These are phyloP conservation scores for Pichia sp. DNA, from an alignment of 1,139 yeast species.

Conservation along the genomic window DNA sequence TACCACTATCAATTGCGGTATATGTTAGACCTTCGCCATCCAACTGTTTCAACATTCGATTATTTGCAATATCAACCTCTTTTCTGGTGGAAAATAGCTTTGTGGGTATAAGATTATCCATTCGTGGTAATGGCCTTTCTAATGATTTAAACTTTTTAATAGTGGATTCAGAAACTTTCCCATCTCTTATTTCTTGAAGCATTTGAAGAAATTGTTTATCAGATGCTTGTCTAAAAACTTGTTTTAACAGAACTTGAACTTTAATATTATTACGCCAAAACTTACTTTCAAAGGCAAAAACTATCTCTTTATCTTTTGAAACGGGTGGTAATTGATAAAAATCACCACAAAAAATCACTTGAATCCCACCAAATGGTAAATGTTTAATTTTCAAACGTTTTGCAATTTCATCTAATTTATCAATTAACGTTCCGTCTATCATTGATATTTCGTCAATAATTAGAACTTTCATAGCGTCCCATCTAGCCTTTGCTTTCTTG, in stretches of 20 bases:
- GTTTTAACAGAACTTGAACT: slow-evolving; percentile 61
- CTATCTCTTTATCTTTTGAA: slow-evolving; percentile 32
- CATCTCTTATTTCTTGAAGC: slow-evolving; percentile 83
- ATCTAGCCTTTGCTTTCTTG: slow-evolving; percentile 47
- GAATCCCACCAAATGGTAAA: slow-evolving; percentile 84
- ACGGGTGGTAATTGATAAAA: slow-evolving; percentile 92
- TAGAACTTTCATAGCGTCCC: slow-evolving; percentile 59
- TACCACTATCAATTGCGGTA: slow-evolving; percentile 60
- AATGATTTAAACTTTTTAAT: slow-evolving; percentile 49
- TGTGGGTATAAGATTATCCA: slow-evolving; percentile 78
- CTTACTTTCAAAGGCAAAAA: slow-evolving; percentile 72
- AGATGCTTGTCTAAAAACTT: slow-evolving; percentile 89
- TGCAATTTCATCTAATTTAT: slow-evolving; percentile 64
- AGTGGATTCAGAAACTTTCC: slow-evolving; percentile 53
- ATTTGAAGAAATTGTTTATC: slow-evolving; percentile 70
- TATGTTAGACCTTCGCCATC: slow-evolving; percentile 44
- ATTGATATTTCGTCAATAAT: slow-evolving; percentile 85
- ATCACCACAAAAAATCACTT: slow-evolving; percentile 79
- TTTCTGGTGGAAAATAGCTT: slow-evolving; percentile 75
- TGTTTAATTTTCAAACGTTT: slow-evolving; percentile 41
- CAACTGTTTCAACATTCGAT: slow-evolving; percentile 44
- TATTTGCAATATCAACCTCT: slow-evolving; percentile 81
- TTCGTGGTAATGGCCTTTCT: slow-evolving; percentile 47
- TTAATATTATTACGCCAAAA: slow-evolving; percentile 67
- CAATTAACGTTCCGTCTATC: slow-evolving; percentile 73